Conservation (phyloP, 495 filamentous ascomycete genomes). For the Daldinia bambusicola region DNA sequence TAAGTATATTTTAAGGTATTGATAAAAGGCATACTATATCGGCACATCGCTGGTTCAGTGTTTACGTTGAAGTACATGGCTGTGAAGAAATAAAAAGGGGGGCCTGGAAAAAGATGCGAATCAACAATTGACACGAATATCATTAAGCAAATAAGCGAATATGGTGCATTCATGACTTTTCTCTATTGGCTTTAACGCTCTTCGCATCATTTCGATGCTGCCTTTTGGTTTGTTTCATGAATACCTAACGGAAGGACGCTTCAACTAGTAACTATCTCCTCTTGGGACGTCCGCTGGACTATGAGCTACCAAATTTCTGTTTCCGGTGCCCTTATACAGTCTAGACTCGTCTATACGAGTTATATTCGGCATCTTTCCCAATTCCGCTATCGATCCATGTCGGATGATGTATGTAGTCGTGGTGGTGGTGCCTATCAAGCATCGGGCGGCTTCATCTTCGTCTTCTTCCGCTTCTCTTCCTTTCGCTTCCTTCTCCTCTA, state of each 20-base stretch:
- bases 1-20: neutral
- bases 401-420: conserved; percentile 30
- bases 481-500: conserved; percentile 15
- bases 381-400: conserved; percentile 30
- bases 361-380: conserved; percentile 14
- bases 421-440: conserved; percentile 17
- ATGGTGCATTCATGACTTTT: neutral
- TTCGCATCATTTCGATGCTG: conserved; percentile 19
- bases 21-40: neutral
- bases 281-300: conserved; percentile 4
- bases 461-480: neutral
- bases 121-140: conserved; percentile 3
- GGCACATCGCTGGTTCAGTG: neutral
- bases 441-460: conserved; percentile 24
- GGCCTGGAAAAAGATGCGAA: neutral
- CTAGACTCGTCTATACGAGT: conserved; percentile 18
- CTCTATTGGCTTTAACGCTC: neutral
- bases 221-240: conserved; percentile 19
- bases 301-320: conserved; percentile 18
- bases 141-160: neutral
- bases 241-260: conserved; percentile 18
- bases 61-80: neutral
- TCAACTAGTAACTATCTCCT: conserved; percentile 26
- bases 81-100: neutral
- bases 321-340: conserved; percentile 14